Evolutionary conservation across 108 stramenopile genomes (phyloP), one percentile per base, ranked within the genome.

Genomic region (Conticribra weissflogii): DNA sequence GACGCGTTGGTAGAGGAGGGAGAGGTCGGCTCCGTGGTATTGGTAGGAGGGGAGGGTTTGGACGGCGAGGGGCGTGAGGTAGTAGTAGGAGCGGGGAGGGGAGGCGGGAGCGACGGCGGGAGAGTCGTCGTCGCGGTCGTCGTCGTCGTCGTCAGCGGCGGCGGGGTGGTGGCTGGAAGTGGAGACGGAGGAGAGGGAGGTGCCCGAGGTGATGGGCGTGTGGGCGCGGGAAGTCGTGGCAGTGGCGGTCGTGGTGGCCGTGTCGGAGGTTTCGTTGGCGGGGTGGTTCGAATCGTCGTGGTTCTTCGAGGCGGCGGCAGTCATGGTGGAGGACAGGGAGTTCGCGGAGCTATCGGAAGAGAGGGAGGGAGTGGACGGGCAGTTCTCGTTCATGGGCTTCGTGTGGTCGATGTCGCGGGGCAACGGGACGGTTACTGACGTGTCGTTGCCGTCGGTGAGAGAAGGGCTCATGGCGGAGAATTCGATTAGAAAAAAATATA

Each of bases 1-100:
- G 22, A 96, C 70, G 59, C 92, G 82, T 33, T 91, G 84, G 78
- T 96, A 96, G 0, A 92, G 57, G 14, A 87, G 62, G 3, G 88
- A 89, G 0, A 58, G 68, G 59, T 96, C 96, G n/a, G 58, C 80
- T 2, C 96, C 96, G 30, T 63, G 68, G 55, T 96, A 96, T 68
- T 85, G 81, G 54, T 86, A 94, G 18, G 66, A 64, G 28, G 64
- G 79, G 24, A 94, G 68, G 27, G 59, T 31, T 29, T 70, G 29
- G 2, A 73, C 84, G 36, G 85, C 90, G 33, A 66, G 41, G 57
- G 75, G 51, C 0, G 81, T 66, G 22, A 88, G 78, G 24, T 78
- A 88, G 70, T 80, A 85, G 49, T 76, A 84, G 23, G 56, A 32
- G 3, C 55, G 33, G 18, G 24, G 19, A 24, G 64, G 27, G 49